Base-by-base conservation (phyloP, 129 eudicot species). In the Solidago caesia region DNA sequence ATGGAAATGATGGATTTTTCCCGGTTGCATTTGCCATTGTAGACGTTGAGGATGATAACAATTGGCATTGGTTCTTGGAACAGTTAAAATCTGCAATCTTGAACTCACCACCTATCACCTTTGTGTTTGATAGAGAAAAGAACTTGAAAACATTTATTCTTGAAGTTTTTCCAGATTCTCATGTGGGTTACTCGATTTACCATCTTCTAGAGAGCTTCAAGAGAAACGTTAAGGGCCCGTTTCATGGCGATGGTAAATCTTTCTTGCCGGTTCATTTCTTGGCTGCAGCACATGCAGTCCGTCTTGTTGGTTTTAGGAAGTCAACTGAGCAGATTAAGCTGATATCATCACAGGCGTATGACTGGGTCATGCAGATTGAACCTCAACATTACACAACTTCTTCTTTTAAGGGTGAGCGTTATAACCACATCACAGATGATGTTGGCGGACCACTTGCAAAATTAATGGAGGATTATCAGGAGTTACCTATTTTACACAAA, bases 1-100 rank as follows among this genome's bases (percentile, higher is more conserved):
- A 91, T 44, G 97, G 87, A 81, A 88, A 91, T 25, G 97, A 91
- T 72, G 92, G 86, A 44, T 88, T 88, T 69, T 91, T 91, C 57
- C 92, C 90, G 0, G 85, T 91, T 77, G 89, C 97, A 10, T 91
- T 91, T 79, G 84, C 84, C 53, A 63, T 91, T 70, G 90, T 88
- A 27, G 96, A 88, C 63, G 82, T 70, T 42, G 96, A 88, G 57
- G 82, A 84, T 57, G 83, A 72, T 49, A 77, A 77, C 82, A 88
- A 70, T 64, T 91, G 97, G 97, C 88, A 6, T 55, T 91, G 92
- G 92, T 91, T 91, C 84, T 79, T 88, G 81, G 84, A 83, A 72
- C 84, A 78, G 64, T 52, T 91, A 21, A 88, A 81, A 77, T 67
- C 82, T 51, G 80, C 85, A 59, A 27, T 88, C 75, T 75, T 90